These are phyloP conservation scores for Myxozyma lipomycoides DNA, from an alignment of 805 yeast genomes.

Conservation along the genomic window DNA sequence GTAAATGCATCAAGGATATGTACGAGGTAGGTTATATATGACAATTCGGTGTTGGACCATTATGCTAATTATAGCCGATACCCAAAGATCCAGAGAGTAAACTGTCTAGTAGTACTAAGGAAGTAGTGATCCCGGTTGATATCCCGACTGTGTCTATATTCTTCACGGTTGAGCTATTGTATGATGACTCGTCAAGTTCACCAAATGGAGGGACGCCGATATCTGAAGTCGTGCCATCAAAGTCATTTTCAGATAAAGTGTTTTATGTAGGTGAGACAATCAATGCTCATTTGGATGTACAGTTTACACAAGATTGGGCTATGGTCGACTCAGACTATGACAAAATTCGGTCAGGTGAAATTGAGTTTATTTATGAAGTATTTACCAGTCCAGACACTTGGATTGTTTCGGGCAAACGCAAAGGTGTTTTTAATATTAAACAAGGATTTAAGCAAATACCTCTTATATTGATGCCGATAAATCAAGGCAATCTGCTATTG, in stretches of 20 bases:
- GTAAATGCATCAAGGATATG: not conserved
- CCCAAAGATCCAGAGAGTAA: conserved; percentile 22
- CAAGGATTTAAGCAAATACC: conserved; percentile 34
- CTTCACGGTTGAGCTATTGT: conserved; percentile 50
- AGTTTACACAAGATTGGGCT: conserved; percentile 48
- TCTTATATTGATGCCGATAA: conserved; percentile 65
- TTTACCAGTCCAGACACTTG: conserved; percentile 61
- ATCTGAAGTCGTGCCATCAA: conserved; percentile 24
- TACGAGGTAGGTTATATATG: conserved; percentile 2
- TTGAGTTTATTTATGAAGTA: conserved; percentile 47
- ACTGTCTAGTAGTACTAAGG: conserved; percentile 22
- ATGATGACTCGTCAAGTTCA: not conserved
- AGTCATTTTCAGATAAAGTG: conserved; percentile 36
- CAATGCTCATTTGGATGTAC: conserved; percentile 42
- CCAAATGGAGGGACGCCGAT: not conserved
- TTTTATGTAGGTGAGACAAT: conserved; percentile 64
- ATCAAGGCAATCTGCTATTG: conserved; percentile 63
- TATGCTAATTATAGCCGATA: conserved; percentile 3
- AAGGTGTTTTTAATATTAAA: conserved; percentile 43
- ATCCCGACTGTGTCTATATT: conserved; percentile 59
- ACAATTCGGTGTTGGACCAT: no score
- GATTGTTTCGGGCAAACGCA: conserved; percentile 72
- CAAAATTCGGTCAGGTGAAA: conserved; percentile 6
- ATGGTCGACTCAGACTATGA: conserved; percentile 4
- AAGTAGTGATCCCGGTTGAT: conserved; percentile 53